Conservation (phyloP, 2,329 filamentous ascomycete species). For the Pseudogymnoascus verrucosus region DNA sequence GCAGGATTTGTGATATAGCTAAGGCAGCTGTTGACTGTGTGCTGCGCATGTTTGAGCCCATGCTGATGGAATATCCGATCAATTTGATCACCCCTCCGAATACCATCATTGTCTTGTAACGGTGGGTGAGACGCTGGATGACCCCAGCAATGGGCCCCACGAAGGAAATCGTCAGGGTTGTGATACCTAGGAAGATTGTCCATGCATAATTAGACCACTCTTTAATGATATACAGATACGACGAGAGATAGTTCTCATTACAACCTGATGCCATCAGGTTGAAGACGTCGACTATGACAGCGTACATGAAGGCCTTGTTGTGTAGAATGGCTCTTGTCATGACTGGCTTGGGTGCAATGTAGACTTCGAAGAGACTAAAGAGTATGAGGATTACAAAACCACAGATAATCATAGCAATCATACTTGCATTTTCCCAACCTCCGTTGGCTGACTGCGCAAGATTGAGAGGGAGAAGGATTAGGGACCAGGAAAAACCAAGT, state of each 20-base stretch:
- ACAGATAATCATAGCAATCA: conserved; percentile 18
- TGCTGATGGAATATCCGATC: conserved; percentile 31
- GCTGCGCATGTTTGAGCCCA: conserved; percentile 26
- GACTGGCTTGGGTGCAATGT: conserved; percentile 18
- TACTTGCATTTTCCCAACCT: conserved; percentile 18
- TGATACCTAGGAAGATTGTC: conserved; percentile 34
- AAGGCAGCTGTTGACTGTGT: conserved; percentile 30
- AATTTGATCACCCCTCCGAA: conserved; percentile 31
- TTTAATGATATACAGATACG: conserved; percentile 34
- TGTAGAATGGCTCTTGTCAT: conserved; percentile 19
- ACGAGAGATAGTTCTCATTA: conserved; percentile 18
- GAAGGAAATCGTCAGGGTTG: conserved; percentile 33
- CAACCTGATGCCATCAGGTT: conserved; percentile 17
- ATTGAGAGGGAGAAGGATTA: conserved; percentile 20
- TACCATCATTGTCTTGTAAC: conserved; percentile 36
- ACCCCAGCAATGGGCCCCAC: conserved; percentile 26
- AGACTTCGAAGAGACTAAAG: conserved; percentile 17
- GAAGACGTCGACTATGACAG: conserved; percentile 15
- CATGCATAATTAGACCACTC: conserved; percentile 35
- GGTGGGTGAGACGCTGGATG: conserved; percentile 30
- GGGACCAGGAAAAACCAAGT: conserved; percentile 18
- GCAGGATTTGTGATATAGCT: conserved; percentile 31
- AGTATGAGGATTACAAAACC: conserved; percentile 16
- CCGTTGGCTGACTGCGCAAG: conserved; percentile 17
- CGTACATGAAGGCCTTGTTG: conserved; percentile 19